Evolutionary conservation across 352 stramenopile genomes (phyloP).

Genomic region (Globisporangium sylvaticum): DNA sequence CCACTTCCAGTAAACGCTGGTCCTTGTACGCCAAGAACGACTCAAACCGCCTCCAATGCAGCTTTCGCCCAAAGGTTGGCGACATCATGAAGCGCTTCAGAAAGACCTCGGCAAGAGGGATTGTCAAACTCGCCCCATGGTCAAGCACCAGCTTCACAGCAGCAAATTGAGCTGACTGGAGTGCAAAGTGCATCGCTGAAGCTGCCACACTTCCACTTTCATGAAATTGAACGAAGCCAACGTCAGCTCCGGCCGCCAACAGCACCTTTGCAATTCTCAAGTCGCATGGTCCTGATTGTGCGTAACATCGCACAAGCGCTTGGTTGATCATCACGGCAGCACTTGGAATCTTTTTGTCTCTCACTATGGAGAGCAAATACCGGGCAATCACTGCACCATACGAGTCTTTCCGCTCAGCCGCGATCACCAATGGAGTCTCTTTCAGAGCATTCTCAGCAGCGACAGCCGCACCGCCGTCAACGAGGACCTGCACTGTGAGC

Average conservation of each 20-base stretch:
- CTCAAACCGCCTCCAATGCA: constrained; percentile 34
- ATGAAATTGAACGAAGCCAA: constrained; percentile 16
- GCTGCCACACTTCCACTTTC: not conserved
- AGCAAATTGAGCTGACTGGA: constrained; percentile 32
- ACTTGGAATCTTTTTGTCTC: not conserved
- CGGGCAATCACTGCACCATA: constrained; percentile 30
- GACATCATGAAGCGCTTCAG: constrained; percentile 23
- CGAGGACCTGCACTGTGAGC: constrained; percentile 30
- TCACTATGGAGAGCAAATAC: constrained; percentile 21
- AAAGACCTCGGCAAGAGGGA: constrained; percentile 30
- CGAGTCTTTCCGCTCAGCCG: constrained; percentile 36
- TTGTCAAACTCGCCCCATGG: constrained; percentile 30
- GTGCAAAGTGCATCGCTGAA: constrained; percentile 34
- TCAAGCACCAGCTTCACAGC: constrained; percentile 40
- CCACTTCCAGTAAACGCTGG: constrained; percentile 35
- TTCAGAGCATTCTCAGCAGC: constrained; percentile 22
- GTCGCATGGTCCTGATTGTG: constrained; percentile 32
- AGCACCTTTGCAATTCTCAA: constrained; percentile 37
- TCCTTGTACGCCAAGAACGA: constrained; percentile 27
- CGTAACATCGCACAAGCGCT: constrained; percentile 39
- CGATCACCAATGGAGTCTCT: constrained; percentile 33
- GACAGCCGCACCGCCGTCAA: constrained; percentile 36
- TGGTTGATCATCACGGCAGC: constrained; percentile 20
- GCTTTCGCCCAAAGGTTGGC: not conserved
- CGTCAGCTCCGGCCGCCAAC: constrained; percentile 30